A percentile compares a stretch with the other conserved stretches of the same genome.
phyloP scores from a whole-genome alignment of 2,329 filamentous ascomycete genomes.

The Hypoxylon sp. region DNA sequence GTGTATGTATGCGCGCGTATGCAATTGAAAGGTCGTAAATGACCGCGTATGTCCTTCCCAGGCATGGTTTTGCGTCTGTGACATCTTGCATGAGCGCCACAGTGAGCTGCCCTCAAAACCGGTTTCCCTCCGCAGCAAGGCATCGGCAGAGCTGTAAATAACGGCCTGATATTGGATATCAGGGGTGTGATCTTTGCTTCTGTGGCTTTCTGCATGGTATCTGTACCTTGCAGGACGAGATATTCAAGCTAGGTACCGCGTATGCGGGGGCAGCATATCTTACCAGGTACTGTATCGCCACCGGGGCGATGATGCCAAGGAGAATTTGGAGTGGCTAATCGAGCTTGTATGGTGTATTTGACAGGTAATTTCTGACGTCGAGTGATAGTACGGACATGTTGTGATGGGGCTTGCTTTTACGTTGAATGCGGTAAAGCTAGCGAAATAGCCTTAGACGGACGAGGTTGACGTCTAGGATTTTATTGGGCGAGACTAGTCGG shows the following conservation, averaged over 20 bases:
- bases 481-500: slow-evolving; percentile 17
- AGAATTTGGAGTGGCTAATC: slow-evolving; percentile 21
- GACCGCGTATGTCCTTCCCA: not conserved
- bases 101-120: not conserved
- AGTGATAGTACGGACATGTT: not conserved
- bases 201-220: not conserved
- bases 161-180: not conserved
- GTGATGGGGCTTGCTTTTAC: not conserved
- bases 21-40: slow-evolving; percentile 5
- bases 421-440: slow-evolving; percentile 1
- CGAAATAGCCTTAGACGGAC: not conserved
- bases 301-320: slow-evolving; percentile 25
- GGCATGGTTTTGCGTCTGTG: not conserved
- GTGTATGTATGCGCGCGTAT: slow-evolving; percentile 5
- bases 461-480: slow-evolving; percentile 4
- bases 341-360: slow-evolving; percentile 16
- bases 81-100: slow-evolving; percentile 10
- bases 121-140: not conserved
- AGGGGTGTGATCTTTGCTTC: not conserved
- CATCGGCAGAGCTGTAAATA: not conserved
- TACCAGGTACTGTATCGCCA: too few relatives aligned
- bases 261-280: slow-evolving; percentile 23
- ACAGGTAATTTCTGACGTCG: slow-evolving; percentile 13
- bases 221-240: not conserved
- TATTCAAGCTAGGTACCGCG: slow-evolving; percentile 4